A percentile compares a stretch with the other conserved stretches of the same genome.
Conservation (phyloP, 2,329 filamentous ascomycete genomes). For the Ophiocordyceps unilateralis region DNA sequence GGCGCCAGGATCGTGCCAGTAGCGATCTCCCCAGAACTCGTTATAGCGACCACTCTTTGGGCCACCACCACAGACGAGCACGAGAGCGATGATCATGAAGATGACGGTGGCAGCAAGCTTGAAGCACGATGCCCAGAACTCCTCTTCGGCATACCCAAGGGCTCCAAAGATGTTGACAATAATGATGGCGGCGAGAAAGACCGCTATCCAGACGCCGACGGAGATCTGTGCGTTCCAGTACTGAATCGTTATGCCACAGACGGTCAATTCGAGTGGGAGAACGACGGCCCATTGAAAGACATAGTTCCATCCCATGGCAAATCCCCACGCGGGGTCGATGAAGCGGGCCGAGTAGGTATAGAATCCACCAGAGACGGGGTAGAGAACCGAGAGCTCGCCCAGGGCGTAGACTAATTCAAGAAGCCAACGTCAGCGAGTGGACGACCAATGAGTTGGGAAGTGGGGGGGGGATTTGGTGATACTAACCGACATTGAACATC, state of each 20-base stretch:
- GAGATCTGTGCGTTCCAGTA: constrained; percentile 30
- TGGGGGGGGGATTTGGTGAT: no score
- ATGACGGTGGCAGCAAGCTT: constrained; percentile 37
- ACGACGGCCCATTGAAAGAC: constrained; percentile 30
- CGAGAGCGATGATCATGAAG: constrained; percentile 26
- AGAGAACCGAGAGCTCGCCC: constrained; percentile 40
- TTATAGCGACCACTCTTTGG: constrained; percentile 23
- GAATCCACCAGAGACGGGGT: constrained; percentile 41
- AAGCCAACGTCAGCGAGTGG: background rate
- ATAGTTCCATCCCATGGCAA: constrained; percentile 34
- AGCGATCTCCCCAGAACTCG: constrained; percentile 21
- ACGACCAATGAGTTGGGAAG: no score
- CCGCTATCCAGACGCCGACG: constrained; percentile 29
- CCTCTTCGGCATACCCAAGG: constrained; percentile 30
- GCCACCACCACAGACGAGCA: constrained; percentile 37
- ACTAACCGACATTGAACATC: constrained; percentile 30
- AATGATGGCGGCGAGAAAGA: constrained; percentile 29
- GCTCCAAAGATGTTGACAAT: constrained; percentile 34
- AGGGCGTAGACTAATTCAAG: constrained; percentile 29
- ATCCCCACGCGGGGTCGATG: constrained; percentile 40
- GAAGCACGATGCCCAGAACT: constrained; percentile 33
- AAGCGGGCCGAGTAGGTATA: constrained; percentile 41
- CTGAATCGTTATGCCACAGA: constrained; percentile 30
- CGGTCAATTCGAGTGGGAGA: constrained; percentile 29
- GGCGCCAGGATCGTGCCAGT: constrained; percentile 23